Evolutionary conservation across 768 basidiomycete genomes (phyloP), one percentile per base, ranked within the genome.

Genomic region (Saitozyma podzolica): DNA sequence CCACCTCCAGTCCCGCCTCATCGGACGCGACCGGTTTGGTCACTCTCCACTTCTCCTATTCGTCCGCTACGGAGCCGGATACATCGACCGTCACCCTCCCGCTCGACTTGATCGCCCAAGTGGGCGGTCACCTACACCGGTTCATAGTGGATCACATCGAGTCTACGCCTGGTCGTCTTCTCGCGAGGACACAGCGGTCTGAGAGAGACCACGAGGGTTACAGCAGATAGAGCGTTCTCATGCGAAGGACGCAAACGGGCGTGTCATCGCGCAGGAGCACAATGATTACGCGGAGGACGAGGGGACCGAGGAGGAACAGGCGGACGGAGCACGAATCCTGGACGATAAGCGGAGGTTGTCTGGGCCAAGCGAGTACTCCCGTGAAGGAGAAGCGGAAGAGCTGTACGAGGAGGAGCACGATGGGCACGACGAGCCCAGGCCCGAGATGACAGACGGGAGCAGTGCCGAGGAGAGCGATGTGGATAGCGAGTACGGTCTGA

Each of bases 401-500:
- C 29, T 29, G 29, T 40, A 48, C 58, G 13, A 62, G 56, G 29
- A 29, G 29, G 29, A 29, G 29, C 29, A 29, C 29, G 29, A 29
- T 5, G 29, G 5, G 29, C 29, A 29, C 17, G 54, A 53, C 37
- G 64, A 56, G n/a, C 54, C 63, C 40, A 47, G 59, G 17, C 73
- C 73, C 17, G 69, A 63, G 6, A 66, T 75, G 73, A 75, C 73
- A 40, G 73, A 72, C 60, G 70, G 73, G 11, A 61, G 60, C 43
- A 70, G 68, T 52, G 70, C 66, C n/a, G 64, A 66, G 40, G 73
- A 72, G 7, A 65, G 60, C 29, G 73, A 72, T 52, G 40, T 72
- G 50, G 66, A 68, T 5, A 43, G 49, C 6, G 73, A 70, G 49
- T 68, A 70, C 54, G 74, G 66, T 3, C 53, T 72, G 17, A 59